Conservation (phyloP, 2,329 filamentous ascomycete species). For the Bertia moriformis region DNA sequence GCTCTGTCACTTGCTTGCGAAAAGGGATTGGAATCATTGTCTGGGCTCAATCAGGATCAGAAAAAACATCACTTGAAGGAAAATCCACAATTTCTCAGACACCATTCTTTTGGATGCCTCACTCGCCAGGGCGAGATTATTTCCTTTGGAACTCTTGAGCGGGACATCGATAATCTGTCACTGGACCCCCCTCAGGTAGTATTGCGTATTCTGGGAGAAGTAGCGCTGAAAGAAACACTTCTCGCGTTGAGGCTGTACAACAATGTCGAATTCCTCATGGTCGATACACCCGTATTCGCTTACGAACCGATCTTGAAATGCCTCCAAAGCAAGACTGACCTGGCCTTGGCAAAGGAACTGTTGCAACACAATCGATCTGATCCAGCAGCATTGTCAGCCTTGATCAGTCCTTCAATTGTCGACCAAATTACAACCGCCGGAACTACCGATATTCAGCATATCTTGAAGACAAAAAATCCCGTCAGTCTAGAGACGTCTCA, state of each 20-base stretch:
- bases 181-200: slow-evolving; percentile 32
- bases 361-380: slow-evolving; percentile 21
- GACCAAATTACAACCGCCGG: slow-evolving; percentile 2
- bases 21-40: slow-evolving; percentile 27
- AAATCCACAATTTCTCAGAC: slow-evolving; percentile 34
- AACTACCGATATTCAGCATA: not conserved
- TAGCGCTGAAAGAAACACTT: slow-evolving; percentile 29
- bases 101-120: slow-evolving; percentile 47
- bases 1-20: slow-evolving; percentile 23
- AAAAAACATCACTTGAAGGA: slow-evolving; percentile 29
- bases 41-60: slow-evolving; percentile 8
- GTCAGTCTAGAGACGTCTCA: slow-evolving; percentile 28
- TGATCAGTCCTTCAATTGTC: slow-evolving; percentile 2
- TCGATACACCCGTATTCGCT: slow-evolving; percentile 53
- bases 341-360: slow-evolving; percentile 37
- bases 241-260: slow-evolving; percentile 29
- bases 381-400: slow-evolving; percentile 4
- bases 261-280: slow-evolving; percentile 32
- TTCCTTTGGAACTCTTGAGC: slow-evolving; percentile 39
- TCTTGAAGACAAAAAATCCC: not conserved
- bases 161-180: slow-evolving; percentile 28
- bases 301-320: slow-evolving; percentile 52
- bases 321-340: slow-evolving; percentile 35
- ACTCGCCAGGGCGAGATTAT: slow-evolving; percentile 32
- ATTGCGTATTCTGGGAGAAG: slow-evolving; percentile 32